These are phyloP conservation scores for Aureococcus anophagefferens DNA, from an alignment of 108 stramenopile species.

Conservation along the genomic window DNA sequence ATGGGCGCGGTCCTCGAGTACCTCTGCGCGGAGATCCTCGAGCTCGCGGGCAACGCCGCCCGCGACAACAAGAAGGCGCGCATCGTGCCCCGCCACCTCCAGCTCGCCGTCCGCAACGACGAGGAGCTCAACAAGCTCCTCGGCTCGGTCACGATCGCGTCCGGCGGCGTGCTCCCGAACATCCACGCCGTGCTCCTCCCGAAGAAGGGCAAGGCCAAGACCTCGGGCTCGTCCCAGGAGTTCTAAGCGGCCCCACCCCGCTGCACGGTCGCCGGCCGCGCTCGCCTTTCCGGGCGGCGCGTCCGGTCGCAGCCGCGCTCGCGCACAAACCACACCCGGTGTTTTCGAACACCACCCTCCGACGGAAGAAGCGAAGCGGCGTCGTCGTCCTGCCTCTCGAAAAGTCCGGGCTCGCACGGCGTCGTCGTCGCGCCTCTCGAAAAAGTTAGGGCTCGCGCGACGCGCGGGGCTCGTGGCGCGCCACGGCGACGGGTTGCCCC, in stretches of 20 bases:
- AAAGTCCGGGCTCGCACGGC: no score
- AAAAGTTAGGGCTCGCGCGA: no score
- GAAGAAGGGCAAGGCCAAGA: conserved; percentile 49
- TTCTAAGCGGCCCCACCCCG: not conserved
- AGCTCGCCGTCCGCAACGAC: conserved; percentile 84
- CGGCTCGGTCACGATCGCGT: conserved; percentile 82
- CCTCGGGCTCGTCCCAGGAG: not conserved
- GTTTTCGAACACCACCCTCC: conserved; percentile 1
- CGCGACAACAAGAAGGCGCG: conserved; percentile 92
- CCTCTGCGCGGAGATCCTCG: conserved; percentile 83
- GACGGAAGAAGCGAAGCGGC: no score
- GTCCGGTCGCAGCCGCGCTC: no score
- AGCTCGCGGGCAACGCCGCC: conserved; percentile 88
- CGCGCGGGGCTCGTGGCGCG: no score
- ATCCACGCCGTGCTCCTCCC: conserved; percentile 90
- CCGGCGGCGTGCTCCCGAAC: conserved; percentile 92
- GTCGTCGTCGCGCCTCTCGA: no score
- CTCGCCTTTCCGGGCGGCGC: no score
- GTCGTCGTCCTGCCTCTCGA: no score
- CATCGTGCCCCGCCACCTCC: conserved; percentile 87
- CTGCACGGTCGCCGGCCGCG: no score
- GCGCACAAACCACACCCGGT: conserved; percentile 1
- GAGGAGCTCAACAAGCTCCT: conserved; percentile 89
- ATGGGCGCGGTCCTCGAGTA: conserved; percentile 90
- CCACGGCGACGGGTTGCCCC: no score